Evolutionary conservation across 495 filamentous ascomycete genomes (phyloP).

Genomic region (Talaromyces nanjingensis): DNA sequence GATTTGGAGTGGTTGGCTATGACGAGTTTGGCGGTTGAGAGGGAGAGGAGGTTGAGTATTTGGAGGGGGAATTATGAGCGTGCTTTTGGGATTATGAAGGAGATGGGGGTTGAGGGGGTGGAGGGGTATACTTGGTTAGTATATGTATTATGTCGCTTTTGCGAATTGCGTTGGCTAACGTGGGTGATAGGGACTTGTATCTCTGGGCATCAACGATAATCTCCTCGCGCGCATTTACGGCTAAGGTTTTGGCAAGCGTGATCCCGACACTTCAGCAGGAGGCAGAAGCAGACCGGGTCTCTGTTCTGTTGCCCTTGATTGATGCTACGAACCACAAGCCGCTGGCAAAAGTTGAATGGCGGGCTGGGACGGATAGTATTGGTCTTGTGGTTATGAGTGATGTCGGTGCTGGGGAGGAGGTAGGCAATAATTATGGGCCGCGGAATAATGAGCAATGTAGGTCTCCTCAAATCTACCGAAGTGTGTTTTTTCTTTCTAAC

Average conservation of each 20-base stretch:
- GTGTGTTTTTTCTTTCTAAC: background rate
- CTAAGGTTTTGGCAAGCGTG: constrained; percentile 35
- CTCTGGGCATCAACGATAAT: constrained; percentile 60
- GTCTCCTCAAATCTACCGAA: constrained; percentile 15
- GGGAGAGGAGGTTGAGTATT: constrained; percentile 29
- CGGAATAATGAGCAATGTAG: constrained; percentile 59
- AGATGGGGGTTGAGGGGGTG: constrained; percentile 22
- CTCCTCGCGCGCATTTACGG: constrained; percentile 48
- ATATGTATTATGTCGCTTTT: background rate
- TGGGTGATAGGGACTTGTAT: constrained; percentile 50
- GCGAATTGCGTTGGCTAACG: too few relatives aligned
- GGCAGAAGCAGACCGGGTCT: constrained; percentile 24
- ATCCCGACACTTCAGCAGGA: constrained; percentile 12
- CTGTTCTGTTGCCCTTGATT: constrained; percentile 54
- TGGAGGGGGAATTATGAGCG: constrained; percentile 47
- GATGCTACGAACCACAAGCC: constrained; percentile 56
- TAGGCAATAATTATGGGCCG: constrained; percentile 64
- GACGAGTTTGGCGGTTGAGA: constrained; percentile 49
- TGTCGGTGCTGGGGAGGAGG: constrained; percentile 42
- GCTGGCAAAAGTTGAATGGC: constrained; percentile 54
- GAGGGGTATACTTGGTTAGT: constrained; percentile 40
- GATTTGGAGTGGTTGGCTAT: constrained; percentile 53
- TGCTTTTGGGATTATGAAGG: constrained; percentile 28
- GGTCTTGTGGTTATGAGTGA: constrained; percentile 41
- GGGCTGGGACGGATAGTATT: constrained; percentile 39